Percentiles rank a stretch among this genome's conserved stretches.
Evolutionary conservation across 495 filamentous ascomycete genomes (phyloP).

Genomic region (Penicillium goetzii): DNA sequence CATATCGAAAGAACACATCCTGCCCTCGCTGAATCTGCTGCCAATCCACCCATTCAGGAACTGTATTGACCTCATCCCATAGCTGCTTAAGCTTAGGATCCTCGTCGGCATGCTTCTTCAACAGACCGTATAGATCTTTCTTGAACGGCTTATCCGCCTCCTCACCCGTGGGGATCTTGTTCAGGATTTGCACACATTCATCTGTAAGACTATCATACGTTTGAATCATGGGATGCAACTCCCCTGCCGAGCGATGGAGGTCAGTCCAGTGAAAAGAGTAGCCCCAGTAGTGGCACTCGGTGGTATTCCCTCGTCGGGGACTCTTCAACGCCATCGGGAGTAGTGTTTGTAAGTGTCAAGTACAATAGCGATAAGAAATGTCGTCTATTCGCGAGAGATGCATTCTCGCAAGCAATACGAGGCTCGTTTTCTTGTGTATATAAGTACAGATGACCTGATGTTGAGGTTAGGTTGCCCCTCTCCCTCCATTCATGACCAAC

Average conservation of each 20-base stretch:
- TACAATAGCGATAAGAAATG: background rate
- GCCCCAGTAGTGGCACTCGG: slow-evolving; percentile 58
- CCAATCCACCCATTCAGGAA: slow-evolving; percentile 85
- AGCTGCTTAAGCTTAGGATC: slow-evolving; percentile 62
- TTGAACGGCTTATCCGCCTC: slow-evolving; percentile 31
- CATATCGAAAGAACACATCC: slow-evolving; percentile 73
- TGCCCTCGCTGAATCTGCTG: slow-evolving; percentile 67
- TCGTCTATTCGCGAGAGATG: background rate
- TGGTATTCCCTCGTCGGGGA: slow-evolving; percentile 23
- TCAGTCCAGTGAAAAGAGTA: slow-evolving; percentile 72
- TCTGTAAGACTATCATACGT: slow-evolving; percentile 72
- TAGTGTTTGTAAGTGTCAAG: background rate
- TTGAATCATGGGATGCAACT: slow-evolving; percentile 62
- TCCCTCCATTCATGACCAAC: background rate
- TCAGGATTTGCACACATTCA: slow-evolving; percentile 63
- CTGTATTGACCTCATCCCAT: slow-evolving; percentile 69
- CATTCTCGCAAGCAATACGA: background rate
- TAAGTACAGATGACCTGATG: background rate
- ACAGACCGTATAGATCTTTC: slow-evolving; percentile 64
- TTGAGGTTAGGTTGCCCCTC: slow-evolving; percentile 6
- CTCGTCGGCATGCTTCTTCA: slow-evolving; percentile 58
- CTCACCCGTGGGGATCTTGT: slow-evolving; percentile 52
- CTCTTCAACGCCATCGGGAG: slow-evolving; percentile 24
- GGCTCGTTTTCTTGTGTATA: background rate
- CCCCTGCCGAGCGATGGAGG: slow-evolving; percentile 63